Evolutionary conservation across 2,329 filamentous ascomycete species (phyloP), one percentile per base, ranked within the genome.

Genomic region (Penicillium thymicola): DNA sequence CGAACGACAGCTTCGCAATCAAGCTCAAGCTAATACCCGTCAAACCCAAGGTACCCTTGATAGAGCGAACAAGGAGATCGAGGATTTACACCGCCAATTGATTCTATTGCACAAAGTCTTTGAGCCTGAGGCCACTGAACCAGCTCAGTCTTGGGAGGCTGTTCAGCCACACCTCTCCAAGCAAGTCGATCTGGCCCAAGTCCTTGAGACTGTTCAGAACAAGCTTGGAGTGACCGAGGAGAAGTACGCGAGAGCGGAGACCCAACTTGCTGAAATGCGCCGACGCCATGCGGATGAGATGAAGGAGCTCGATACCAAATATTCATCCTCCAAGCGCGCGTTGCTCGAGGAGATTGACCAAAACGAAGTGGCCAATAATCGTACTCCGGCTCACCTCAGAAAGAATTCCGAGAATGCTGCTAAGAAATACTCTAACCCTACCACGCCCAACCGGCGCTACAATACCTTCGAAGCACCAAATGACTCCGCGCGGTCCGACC

Each of bases 191-290:
- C 81, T 97, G 42, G 90, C 90, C 13, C 86, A 91, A 63, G 90
- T 94, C 70, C 82, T 97, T 7, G 91, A 97, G 66, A 86, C 91
- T 51, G 82, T 92, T n/a, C 92, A 96, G 66, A 89, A 93, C 69
- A 92, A 92, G 58, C 82, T 97, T 30, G 87, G 90, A 25, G 85
- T 96, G 23, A 90, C 94, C 54, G 87, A 87, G 14, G 90, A 94
- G 61, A 91, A 87, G 46, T 88, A 91, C 61, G 81, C 83, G 30
- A 90, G 90, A 64, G 92, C 92, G 6, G 94, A 97, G 75, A 82
- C 84, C 21, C 92, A 97, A 70, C 76, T 97, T 38, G 82, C 85
- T 3, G 90, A 94, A 57, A 76, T 96, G 65, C 86, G 93, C 45
- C 85, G 86, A 37, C 83, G 88, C 54, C 86, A 90, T 67, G 84